phyloP scores from a whole-genome alignment of 257 asterid species.

The Primulina eburnea region DNA sequence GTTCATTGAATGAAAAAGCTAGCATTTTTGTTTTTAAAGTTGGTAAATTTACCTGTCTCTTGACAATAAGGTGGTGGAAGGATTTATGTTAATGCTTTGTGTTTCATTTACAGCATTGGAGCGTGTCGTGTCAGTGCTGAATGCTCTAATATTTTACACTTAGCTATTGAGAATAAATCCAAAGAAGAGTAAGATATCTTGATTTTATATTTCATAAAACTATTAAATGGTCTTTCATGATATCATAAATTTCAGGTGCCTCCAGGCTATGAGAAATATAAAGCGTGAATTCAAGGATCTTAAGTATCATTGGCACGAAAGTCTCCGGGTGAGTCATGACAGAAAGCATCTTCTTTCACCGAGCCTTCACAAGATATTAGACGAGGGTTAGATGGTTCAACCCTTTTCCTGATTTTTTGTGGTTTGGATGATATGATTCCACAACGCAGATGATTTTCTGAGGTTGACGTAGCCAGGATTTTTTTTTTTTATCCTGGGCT shows the following conservation, averaged over 20 bases:
- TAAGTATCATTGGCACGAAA: neutral
- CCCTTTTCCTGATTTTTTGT: neutral
- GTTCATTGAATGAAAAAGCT: neutral
- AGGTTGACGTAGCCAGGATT: too few species aligned
- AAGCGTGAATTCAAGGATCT: conserved; percentile 13
- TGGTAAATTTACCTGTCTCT: neutral
- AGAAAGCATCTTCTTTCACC: neutral
- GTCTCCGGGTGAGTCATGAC: conserved; percentile 9
- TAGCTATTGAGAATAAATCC: conserved; percentile 15
- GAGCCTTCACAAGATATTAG: neutral
- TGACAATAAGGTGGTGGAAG: neutral
- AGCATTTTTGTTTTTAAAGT: neutral
- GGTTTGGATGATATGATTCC: neutral
- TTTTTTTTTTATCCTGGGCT: too few species aligned
- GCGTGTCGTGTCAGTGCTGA: conserved; percentile 5
- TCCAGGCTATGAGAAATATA: neutral
- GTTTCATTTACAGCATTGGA: conserved; percentile 21
- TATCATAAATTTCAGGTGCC: conserved; percentile 21
- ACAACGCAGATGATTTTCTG: neutral
- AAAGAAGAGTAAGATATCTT: conserved; percentile 20
- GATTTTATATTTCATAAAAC: neutral
- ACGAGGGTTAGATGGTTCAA: neutral
- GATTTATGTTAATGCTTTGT: neutral
- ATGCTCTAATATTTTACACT: neutral
- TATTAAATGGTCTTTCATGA: neutral